Base-by-base conservation (phyloP, 148 eudicot genomes). In the Cornus florida region DNA sequence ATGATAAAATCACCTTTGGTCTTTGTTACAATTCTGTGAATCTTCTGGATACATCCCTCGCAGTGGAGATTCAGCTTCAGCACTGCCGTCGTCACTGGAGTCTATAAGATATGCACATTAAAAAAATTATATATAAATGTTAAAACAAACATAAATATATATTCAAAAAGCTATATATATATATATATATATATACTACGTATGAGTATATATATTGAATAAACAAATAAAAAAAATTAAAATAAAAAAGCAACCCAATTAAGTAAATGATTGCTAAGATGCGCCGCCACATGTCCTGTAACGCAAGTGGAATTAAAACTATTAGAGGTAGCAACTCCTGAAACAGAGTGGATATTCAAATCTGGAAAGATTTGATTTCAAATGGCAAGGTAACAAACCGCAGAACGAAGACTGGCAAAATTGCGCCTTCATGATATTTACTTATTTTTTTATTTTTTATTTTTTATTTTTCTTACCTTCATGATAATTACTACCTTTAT, bases 1-100 rank as follows among this genome's bases (percentile, higher is more conserved):
- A 7, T 38, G 48, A 32, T 35, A 22, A 69, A 59, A 69, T 82
- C 53, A 95, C 98, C 98, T 78, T 84, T 84, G 83, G 87, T 87
- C 41, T 86, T 77, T 28, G 81, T 38, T 48, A 93, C 69, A 11
- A 71, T 60, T 64, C 88, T 93, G 78, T 79, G 80, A 65, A 89
- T 91, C 78, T 82, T 89, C 69, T 87, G 82, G 66, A 82, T 82
- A 76, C 99, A 95, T n/a, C 99, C 99, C 28, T 85, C 60, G 62
- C 99, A 95, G 65, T 95, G 99, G 74, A 87, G 85, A 5, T 72
- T 70, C 68, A 95, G 82, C 89, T 89, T 95, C 87, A 95, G 66
- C 80, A 86, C 83, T 66, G 89, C 91, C 46, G 97, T 92, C 7
- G 86, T 79, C 60, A 88, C 85, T 3, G 88, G 82, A n/a, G 81